Percentiles rank a stretch among this genome's conserved stretches.
Evolutionary conservation across 345 rosid genomes (phyloP).

Genomic region (Garcia nutans): DNA sequence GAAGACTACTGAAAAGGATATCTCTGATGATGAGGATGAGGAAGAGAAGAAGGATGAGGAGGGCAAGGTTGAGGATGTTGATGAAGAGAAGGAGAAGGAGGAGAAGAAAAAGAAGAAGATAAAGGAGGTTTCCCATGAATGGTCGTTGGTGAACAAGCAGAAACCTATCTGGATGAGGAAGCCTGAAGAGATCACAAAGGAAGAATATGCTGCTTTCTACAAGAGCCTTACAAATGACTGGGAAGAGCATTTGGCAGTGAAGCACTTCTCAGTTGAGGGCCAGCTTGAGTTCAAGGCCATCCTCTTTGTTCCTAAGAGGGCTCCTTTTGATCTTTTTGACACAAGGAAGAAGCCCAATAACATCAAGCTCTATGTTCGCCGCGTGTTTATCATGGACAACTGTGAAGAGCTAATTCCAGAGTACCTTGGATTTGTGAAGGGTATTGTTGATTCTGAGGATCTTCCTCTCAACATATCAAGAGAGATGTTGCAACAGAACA

Average conservation of each 20-base stretch:
- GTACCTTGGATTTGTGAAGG: conserved; percentile 78
- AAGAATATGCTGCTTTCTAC: conserved; percentile 89
- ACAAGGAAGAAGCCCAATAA: conserved; percentile 89
- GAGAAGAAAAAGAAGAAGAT: conserved; percentile 88
- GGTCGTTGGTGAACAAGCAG: conserved; percentile 88
- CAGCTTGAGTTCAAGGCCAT: conserved; percentile 93
- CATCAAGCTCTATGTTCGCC: conserved; percentile 88
- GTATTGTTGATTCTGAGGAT: conserved; percentile 90
- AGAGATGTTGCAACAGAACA: conserved; percentile 83
- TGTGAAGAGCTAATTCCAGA: conserved; percentile 89
- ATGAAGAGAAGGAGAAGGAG: conserved; percentile 69
- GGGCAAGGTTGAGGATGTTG: conserved; percentile 75
- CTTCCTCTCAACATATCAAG: conserved; percentile 89
- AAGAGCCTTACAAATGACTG: conserved; percentile 91
- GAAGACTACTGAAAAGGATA: conserved; percentile 87
- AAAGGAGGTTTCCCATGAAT: conserved; percentile 86
- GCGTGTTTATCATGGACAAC: conserved; percentile 94
- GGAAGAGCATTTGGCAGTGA: conserved; percentile 90
- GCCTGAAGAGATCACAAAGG: conserved; percentile 85
- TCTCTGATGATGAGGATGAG: conserved; percentile 84
- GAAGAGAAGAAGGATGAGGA: conserved; percentile 87
- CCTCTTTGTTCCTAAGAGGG: conserved; percentile 86
- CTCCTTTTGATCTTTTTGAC: conserved; percentile 91
- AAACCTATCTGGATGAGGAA: conserved; percentile 98
- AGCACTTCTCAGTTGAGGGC: conserved; percentile 93